These are phyloP conservation scores for Massariosphaeria phaeospora DNA, from an alignment of 495 filamentous ascomycete species.

Conservation along the genomic window DNA sequence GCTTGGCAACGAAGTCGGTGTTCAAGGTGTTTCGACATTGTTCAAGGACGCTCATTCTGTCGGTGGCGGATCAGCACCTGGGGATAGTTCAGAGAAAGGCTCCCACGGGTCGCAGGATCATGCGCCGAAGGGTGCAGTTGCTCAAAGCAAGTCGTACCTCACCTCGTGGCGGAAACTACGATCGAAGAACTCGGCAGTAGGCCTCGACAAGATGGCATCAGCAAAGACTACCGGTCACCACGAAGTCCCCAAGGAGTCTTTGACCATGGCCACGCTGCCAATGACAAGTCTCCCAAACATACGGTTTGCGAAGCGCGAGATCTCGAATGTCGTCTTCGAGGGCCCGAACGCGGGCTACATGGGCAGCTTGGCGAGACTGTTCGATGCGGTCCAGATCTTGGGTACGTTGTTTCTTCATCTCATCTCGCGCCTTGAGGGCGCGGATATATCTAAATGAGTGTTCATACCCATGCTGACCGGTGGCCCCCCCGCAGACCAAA, in stretches of 20 bases:
- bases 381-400: slow-evolving; percentile 88
- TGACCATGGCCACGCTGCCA: slow-evolving; percentile 67
- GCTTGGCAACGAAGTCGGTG: slow-evolving; percentile 84
- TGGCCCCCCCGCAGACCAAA: slow-evolving; percentile 68
- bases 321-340: slow-evolving; percentile 61
- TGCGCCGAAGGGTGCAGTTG: slow-evolving; percentile 30
- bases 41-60: slow-evolving; percentile 57
- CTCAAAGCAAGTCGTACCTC: slow-evolving; percentile 42
- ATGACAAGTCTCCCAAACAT: slow-evolving; percentile 65
- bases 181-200: slow-evolving; percentile 74
- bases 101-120: slow-evolving; percentile 45
- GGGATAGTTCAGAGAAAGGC: slow-evolving; percentile 59
- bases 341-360: slow-evolving; percentile 89
- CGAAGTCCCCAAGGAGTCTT: slow-evolving; percentile 55
- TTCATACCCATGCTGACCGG: no score
- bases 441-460: slow-evolving; percentile 22
- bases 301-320: slow-evolving; percentile 57
- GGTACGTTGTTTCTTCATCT: slow-evolving; percentile 55
- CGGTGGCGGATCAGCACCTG: slow-evolving; percentile 48
- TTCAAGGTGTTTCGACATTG: slow-evolving; percentile 60
- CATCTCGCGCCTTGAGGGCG: slow-evolving; percentile 4
- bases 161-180: slow-evolving; percentile 80
- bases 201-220: slow-evolving; percentile 43
- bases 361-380: slow-evolving; percentile 82
- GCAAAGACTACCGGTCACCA: slow-evolving; percentile 39